phyloP scores from a whole-genome alignment of 1,139 yeast species.

The Blastobotrys buckinghamii region DNA sequence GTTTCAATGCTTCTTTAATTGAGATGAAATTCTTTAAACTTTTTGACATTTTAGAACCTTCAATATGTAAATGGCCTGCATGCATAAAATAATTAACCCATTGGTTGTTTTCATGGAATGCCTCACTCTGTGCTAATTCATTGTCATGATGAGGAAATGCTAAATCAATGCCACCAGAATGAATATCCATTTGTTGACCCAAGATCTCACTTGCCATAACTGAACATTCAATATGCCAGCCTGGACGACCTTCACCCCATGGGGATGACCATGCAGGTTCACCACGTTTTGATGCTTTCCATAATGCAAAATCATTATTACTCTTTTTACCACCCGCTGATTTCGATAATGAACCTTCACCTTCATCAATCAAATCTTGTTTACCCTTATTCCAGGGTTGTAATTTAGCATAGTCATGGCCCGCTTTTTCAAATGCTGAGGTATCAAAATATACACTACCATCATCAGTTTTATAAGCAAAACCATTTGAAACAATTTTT shows the following conservation, averaged over 20 bases:
- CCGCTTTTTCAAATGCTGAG: slow-evolving; percentile 61
- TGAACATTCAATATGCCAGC: slow-evolving; percentile 99
- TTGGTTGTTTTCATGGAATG: slow-evolving; percentile 79
- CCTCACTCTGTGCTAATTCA: slow-evolving; percentile 96
- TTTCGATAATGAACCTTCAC: slow-evolving; percentile 83
- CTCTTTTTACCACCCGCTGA: slow-evolving; percentile 54
- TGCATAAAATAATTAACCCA: slow-evolving; percentile 97
- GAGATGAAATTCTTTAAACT: slow-evolving; percentile 92
- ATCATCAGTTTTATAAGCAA: slow-evolving; percentile 64
- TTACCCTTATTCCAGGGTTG: slow-evolving; percentile 98
- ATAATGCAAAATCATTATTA: slow-evolving; percentile 85
- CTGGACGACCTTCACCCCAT: slow-evolving; percentile 98
- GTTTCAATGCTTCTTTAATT: slow-evolving; percentile 77
- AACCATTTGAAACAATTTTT: slow-evolving; percentile 69
- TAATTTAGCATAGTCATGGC: slow-evolving; percentile 82
- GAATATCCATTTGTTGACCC: slow-evolving; percentile 84
- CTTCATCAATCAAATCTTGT: slow-evolving; percentile 80
- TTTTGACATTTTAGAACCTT: slow-evolving; percentile 97
- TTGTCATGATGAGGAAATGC: slow-evolving; percentile 99
- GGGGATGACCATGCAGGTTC: slow-evolving; percentile 95
- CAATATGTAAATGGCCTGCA: slow-evolving; percentile 95
- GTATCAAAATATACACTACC: slow-evolving; percentile 98
- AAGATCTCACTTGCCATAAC: slow-evolving; percentile 94
- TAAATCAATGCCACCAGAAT: slow-evolving; percentile 93
- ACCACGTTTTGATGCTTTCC: slow-evolving; percentile 97